A percentile compares a stretch with the other conserved stretches of the same genome.
These are phyloP conservation scores for Crassisporium funariophilum DNA, from an alignment of 768 basidiomycete genomes.

Conservation along the genomic window DNA sequence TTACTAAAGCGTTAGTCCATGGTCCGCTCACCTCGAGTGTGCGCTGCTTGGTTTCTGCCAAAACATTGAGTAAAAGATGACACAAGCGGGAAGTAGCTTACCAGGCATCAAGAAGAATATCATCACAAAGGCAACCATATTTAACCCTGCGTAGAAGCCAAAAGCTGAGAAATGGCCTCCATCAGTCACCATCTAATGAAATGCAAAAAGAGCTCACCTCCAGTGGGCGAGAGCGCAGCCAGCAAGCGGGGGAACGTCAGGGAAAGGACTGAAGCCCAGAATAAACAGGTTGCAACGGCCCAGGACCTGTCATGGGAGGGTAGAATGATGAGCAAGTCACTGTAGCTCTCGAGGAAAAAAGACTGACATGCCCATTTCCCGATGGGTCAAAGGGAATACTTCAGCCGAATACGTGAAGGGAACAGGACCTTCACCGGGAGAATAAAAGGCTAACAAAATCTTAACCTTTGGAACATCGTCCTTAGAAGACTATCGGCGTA, in stretches of 20 bases:
- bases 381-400: slow-evolving; percentile 82
- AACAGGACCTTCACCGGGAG: slow-evolving; percentile 87
- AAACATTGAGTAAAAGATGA: background rate
- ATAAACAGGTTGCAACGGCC: slow-evolving; percentile 53
- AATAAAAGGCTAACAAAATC: slow-evolving; percentile 76
- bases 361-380: slow-evolving; percentile 62
- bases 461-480: no score
- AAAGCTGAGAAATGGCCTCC: slow-evolving; percentile 48
- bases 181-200: no score
- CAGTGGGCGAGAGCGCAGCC: no score
- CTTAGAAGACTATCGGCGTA: slow-evolving; percentile 15
- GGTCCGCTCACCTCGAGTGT: slow-evolving; percentile 37
- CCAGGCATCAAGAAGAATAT: slow-evolving; percentile 54
- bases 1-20: background rate
- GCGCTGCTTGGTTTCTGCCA: slow-evolving; percentile 46
- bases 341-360: slow-evolving; percentile 25
- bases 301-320: slow-evolving; percentile 43
- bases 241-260: slow-evolving; percentile 63
- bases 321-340: slow-evolving; percentile 28
- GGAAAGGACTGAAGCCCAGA: slow-evolving; percentile 57
- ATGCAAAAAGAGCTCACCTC: no score
- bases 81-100: slow-evolving; percentile 25
- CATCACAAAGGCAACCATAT: slow-evolving; percentile 50
- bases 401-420: slow-evolving; percentile 92
- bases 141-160: slow-evolving; percentile 53